Evolutionary conservation across 768 basidiomycete genomes (phyloP).

Genomic region (Termitomyces sp.): DNA sequence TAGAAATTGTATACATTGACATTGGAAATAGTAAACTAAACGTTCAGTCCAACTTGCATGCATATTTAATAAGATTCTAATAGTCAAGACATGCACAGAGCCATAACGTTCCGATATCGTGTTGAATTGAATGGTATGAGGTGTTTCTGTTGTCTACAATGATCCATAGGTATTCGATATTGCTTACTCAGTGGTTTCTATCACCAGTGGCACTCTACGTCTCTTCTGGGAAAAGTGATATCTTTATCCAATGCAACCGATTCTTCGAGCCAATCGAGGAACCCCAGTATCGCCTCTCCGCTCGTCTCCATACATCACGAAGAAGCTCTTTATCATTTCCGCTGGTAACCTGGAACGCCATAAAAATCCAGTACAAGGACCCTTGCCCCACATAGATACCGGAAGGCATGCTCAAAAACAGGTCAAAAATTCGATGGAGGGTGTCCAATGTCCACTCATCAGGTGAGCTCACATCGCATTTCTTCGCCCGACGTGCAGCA

Average conservation of each 20-base stretch:
- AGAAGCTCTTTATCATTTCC: constrained; percentile 42
- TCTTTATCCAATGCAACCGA: constrained; percentile 35
- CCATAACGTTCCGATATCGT: neutral
- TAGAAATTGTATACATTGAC: constrained; percentile 1
- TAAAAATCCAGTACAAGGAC: constrained; percentile 61
- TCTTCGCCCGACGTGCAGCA: neutral
- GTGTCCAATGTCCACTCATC: constrained; percentile 50
- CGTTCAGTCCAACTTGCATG: too few species aligned
- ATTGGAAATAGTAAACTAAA: neutral
- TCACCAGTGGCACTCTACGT: neutral
- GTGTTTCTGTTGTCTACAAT: constrained; percentile 3
- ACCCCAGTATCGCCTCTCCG: constrained; percentile 51
- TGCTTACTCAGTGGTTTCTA: neutral
- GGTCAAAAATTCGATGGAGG: constrained; percentile 51
- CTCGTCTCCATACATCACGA: constrained; percentile 47
- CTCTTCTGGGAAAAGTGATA: constrained; percentile 26
- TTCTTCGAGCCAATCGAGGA: constrained; percentile 37
- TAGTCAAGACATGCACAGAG: too few species aligned
- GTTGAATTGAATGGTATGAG: neutral
- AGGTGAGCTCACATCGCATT: constrained; percentile 1
- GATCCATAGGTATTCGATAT: constrained; percentile 8
- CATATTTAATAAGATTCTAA: too few species aligned
- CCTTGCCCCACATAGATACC: constrained; percentile 36
- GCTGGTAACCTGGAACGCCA: constrained; percentile 59
- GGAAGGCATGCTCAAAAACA: constrained; percentile 54